Evolutionary conservation across 1,284 basidiomycete genomes (phyloP), one percentile per base, ranked within the genome.

Genomic region (Boletus smithii): DNA sequence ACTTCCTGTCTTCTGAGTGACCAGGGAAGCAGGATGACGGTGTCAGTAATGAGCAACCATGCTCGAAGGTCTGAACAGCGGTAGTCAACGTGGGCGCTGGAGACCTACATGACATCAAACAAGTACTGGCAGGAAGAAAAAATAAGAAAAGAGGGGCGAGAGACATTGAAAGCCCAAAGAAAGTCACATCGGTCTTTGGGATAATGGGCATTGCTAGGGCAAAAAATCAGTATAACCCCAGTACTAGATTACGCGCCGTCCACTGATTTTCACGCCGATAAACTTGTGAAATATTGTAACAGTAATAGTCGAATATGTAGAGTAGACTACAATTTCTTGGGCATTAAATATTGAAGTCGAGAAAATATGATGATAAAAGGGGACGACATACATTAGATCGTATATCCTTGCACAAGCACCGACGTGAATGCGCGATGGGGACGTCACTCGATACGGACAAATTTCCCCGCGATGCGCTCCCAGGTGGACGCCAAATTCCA

Each of bases 341-440:
- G 30, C 36, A 33, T 24, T 36, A 8, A 35, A 31, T 29, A 13
- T 29, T 17, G 26, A 20, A 46, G 26, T 5, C 16, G 24, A 9
- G 14, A 24, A 40, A 27, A 32, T 5, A 35, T 13, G 32, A 43
- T 4, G 38, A 22, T 14, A 4, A 29, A 42, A 37, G 20, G 16
- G 13, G 23, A 32, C 39, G 42, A 53, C 45, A 53, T 38, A 48
- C 44, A 44, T 41, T 24, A 9, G n/a, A 24, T 24, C 24, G 17
- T 20, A 17, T 35, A 14, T 7, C 18, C 17, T 29, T 13, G n/a
- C 23, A 24, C 23, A 1, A n/a, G n/a, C n/a, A n/a, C n/a, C n/a
- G n/a, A n/a, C n/a, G 23, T 24, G 20, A 30, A 11, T 34, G 29
- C 27, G 27, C n/a, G 30, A 31, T 8, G 8, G 30, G 14, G 14